A percentile compares a stretch with the other conserved stretches of the same genome.
These are phyloP conservation scores for Phaeodactylum tricornutum DNA, from an alignment of 108 stramenopile genomes.

Conservation along the genomic window DNA sequence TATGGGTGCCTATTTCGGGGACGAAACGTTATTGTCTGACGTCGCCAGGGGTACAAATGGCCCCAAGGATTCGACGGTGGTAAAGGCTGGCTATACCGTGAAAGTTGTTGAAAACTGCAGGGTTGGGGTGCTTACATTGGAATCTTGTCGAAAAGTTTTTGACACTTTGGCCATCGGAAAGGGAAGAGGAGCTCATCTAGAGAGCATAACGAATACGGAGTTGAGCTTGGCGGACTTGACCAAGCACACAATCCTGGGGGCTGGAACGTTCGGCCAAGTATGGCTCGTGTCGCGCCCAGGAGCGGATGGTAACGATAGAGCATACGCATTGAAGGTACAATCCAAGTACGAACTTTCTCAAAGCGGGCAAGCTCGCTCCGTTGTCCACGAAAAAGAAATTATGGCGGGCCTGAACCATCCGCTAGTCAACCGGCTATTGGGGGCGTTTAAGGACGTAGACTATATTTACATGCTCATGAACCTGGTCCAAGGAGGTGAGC, in stretches of 20 bases:
- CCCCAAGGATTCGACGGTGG: slow-evolving; percentile 8
- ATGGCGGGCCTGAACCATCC: slow-evolving; percentile 86
- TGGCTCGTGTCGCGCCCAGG: slow-evolving; percentile 58
- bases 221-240: slow-evolving; percentile 22
- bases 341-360: slow-evolving; percentile 77
- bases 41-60: background rate
- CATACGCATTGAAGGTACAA: slow-evolving; percentile 86
- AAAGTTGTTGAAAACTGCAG: slow-evolving; percentile 42
- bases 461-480: slow-evolving; percentile 66
- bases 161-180: slow-evolving; percentile 16
- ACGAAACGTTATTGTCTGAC: slow-evolving; percentile 14
- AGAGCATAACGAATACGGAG: slow-evolving; percentile 1
- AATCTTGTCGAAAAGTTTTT: slow-evolving; percentile 52
- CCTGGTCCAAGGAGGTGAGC: slow-evolving; percentile 76
- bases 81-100: slow-evolving; percentile 40
- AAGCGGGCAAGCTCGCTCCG: slow-evolving; percentile 70
- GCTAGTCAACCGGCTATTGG: slow-evolving; percentile 82
- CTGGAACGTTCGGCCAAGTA: slow-evolving; percentile 90
- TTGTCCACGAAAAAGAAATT: slow-evolving; percentile 68
- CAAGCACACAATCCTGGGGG: slow-evolving; percentile 60
- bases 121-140: slow-evolving; percentile 52
- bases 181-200: background rate
- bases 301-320: slow-evolving; percentile 7
- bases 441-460: slow-evolving; percentile 73
- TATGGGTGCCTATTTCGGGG: slow-evolving; percentile 2